Base-by-base conservation (phyloP, 2,329 filamentous ascomycete species). In the Malbranchea cinnamomea region DNA sequence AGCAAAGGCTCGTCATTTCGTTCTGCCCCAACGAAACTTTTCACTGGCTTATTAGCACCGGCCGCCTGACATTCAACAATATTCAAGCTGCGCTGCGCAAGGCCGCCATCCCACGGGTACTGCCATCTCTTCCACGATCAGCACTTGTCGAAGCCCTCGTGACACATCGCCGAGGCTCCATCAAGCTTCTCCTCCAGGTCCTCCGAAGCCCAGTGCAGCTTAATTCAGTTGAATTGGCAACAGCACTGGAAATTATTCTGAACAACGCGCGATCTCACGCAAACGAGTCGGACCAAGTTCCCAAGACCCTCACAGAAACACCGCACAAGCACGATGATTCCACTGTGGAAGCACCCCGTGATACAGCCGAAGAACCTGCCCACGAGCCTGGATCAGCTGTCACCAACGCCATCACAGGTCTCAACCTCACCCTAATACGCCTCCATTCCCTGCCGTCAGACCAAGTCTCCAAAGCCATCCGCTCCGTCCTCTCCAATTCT, bases 71-170 rank as follows among this genome's bases (percentile, higher is more conserved):
- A 10, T 32, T 43, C 5, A 49, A 48, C 28, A 56, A 54, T n/a
- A 45, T 62, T 17, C 49, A 58, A 24, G 48, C 48, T 29, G 56
- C 56, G 9, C 41, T 59, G 18, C 48, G 53, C 17, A 50, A 46
- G 6, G 38, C 48, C 15, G 42, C 40, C 33, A 50, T 47, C 29
- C 48, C 48, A n/a, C 43, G 44, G 20, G 46, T 54, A 25, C 39
- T 56, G n/a, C 51, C 52, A 6, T 38, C 44, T 4, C 41, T 63
- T 19, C 49, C 54, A 9, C 45, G 43, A 12, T 54, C 54, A 6
- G 49, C 55, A 10, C 52, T 60, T 24, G 41, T 52, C 9, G 47
- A 50, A 28, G 55, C 58, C 20, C 39, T 64, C 12, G 46, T 52
- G 8, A 46, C 53, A 7, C 50, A 43, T 7, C 58, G 60, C 35